These are phyloP conservation scores for Tulasnella sp. DNA, from an alignment of 768 basidiomycete species.

Conservation along the genomic window DNA sequence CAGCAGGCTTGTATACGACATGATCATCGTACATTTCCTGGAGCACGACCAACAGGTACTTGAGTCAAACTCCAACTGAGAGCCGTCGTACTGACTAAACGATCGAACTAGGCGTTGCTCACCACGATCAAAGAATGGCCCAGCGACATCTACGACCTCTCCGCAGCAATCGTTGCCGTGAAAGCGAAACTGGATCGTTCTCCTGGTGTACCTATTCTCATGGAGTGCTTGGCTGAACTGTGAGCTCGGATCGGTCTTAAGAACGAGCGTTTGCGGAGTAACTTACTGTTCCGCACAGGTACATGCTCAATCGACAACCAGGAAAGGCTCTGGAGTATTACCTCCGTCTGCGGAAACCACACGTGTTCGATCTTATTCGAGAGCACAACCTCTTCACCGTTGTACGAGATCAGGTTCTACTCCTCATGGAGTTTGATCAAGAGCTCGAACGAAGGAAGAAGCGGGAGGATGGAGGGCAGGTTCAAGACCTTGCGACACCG, in stretches of 20 bases:
- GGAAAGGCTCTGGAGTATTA: slow-evolving; percentile 90
- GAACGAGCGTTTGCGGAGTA: not conserved
- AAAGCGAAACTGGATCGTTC: slow-evolving; percentile 64
- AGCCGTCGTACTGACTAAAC: not conserved
- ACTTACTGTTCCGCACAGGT: slow-evolving; percentile 35
- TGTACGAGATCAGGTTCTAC: slow-evolving; percentile 84
- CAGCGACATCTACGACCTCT: slow-evolving; percentile 74
- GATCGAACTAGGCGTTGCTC: slow-evolving; percentile 46
- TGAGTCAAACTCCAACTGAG: not conserved
- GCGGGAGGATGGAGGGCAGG: slow-evolving; percentile 27
- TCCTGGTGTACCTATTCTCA: slow-evolving; percentile 49
- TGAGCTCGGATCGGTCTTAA: slow-evolving; percentile 27
- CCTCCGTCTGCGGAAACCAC: slow-evolving; percentile 70
- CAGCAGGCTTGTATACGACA: slow-evolving; percentile 80
- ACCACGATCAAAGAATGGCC: slow-evolving; percentile 84
- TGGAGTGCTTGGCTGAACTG: slow-evolving; percentile 93
- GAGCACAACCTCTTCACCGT: slow-evolving; percentile 91
- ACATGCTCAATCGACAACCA: slow-evolving; percentile 78
- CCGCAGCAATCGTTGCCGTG: slow-evolving; percentile 81
- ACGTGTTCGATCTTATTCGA: slow-evolving; percentile 89
- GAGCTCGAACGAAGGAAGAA: slow-evolving; percentile 57
- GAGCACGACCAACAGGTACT: slow-evolving; percentile 66
- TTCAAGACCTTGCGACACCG: not conserved
- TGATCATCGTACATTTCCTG: slow-evolving; percentile 70
- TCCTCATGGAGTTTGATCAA: slow-evolving; percentile 90